Conservation (phyloP, 2,329 filamentous ascomycete species). For the Xylaria sp. region DNA sequence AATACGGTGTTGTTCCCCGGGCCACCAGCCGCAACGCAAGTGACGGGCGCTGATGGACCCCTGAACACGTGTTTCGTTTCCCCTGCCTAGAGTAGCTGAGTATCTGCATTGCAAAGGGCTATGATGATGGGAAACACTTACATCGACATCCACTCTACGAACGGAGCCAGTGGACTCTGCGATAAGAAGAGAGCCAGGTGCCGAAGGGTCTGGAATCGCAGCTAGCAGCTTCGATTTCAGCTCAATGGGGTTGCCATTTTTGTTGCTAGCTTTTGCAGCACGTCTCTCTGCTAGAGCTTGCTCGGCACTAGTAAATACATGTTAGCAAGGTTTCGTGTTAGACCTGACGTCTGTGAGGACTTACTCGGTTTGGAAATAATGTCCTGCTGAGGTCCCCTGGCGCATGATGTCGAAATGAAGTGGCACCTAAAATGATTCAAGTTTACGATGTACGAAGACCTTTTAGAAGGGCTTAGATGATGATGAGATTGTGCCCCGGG, state of each 20-base stretch:
- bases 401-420: conserved; percentile 48
- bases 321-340: conserved; percentile 44
- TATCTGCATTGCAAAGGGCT: neutral
- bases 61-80: conserved; percentile 61
- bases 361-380: conserved; percentile 94
- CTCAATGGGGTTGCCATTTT: conserved; percentile 78
- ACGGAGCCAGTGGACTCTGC: conserved; percentile 87
- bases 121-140: conserved; percentile 46
- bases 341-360: conserved; percentile 39
- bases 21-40: conserved; percentile 72
- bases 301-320: conserved; percentile 52
- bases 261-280: conserved; percentile 74
- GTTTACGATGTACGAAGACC: no score
- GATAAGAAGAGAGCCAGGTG: conserved; percentile 68
- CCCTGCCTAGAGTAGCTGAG: conserved; percentile 44
- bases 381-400: conserved; percentile 72
- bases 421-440: neutral
- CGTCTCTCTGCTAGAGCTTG: conserved; percentile 62
- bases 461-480: no score
- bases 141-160: conserved; percentile 75
- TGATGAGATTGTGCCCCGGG: neutral
- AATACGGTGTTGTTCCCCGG: conserved; percentile 67
- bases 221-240: conserved; percentile 88
- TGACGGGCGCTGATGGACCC: conserved; percentile 80
- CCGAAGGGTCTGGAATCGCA: conserved; percentile 69